These are phyloP conservation scores for Crinitomyces ghanaensis DNA, from an alignment of 805 yeast genomes.

Conservation along the genomic window DNA sequence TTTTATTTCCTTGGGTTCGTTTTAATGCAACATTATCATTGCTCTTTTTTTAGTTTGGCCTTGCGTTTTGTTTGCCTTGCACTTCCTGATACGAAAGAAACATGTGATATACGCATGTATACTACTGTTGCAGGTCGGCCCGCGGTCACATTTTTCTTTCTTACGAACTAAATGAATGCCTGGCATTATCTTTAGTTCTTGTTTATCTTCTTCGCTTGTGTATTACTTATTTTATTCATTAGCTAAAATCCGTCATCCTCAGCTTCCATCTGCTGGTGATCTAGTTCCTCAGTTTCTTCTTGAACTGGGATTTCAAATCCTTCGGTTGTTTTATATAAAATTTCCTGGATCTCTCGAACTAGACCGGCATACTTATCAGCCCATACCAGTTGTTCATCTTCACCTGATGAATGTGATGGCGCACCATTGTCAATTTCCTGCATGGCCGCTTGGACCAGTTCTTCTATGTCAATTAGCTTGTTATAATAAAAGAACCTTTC, in stretches of 20 bases:
- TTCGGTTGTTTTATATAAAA: constrained; percentile 70
- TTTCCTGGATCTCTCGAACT: constrained; percentile 56
- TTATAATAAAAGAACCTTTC: constrained; percentile 88
- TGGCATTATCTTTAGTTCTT: no score
- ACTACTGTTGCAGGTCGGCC: no score
- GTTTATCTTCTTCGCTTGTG: no score
- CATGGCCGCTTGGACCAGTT: constrained; percentile 53
- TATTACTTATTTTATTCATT: neutral
- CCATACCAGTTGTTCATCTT: constrained; percentile 29
- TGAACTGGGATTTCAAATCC: constrained; percentile 57
- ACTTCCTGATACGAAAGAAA: no score
- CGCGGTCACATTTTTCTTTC: no score
- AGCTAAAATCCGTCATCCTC: no score
- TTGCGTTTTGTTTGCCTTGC: no score
- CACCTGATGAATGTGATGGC: constrained; percentile 9
- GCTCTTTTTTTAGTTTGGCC: no score
- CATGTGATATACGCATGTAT: no score
- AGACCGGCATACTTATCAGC: constrained; percentile 24
- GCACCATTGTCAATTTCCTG: constrained; percentile 32
- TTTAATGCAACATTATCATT: no score
- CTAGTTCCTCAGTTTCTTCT: constrained; percentile 15
- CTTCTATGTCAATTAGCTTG: constrained; percentile 81
- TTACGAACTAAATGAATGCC: no score
- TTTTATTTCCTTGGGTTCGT: neutral
- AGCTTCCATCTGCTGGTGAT: no score